Evolutionary conservation across 331 rosid genomes (phyloP).

Genomic region (Arachis monticola): DNA sequence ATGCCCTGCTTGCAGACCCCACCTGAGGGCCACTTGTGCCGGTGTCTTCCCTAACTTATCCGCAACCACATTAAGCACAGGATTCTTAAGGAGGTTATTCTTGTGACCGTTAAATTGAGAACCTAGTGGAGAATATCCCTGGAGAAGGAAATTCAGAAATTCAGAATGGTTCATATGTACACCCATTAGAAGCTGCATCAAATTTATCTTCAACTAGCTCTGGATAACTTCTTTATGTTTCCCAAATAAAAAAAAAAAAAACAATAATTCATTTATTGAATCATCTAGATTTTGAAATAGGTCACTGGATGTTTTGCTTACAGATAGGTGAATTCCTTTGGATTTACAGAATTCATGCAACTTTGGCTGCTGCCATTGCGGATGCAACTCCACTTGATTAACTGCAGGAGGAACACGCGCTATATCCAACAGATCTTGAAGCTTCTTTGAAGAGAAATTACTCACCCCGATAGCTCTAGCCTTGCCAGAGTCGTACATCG

Average conservation of each 20-base stretch:
- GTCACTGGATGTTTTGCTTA: slow-evolving; percentile 42
- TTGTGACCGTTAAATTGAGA: slow-evolving; percentile 46
- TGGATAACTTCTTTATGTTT: neutral
- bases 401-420: slow-evolving; percentile 76
- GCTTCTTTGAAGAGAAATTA: slow-evolving; percentile 83
- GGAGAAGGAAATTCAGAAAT: slow-evolving; percentile 23
- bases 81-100: slow-evolving; percentile 51
- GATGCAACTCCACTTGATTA: slow-evolving; percentile 78
- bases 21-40: slow-evolving; percentile 69
- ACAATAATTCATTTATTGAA: neutral
- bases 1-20: slow-evolving; percentile 78
- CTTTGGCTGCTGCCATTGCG: slow-evolving; percentile 65
- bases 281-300: neutral
- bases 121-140: slow-evolving; percentile 72
- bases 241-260: neutral
- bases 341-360: slow-evolving; percentile 66
- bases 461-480: slow-evolving; percentile 82
- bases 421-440: slow-evolving; percentile 55
- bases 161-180: neutral
- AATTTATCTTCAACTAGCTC: slow-evolving; percentile 7
- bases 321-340: slow-evolving; percentile 74
- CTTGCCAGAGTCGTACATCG: slow-evolving; percentile 66
- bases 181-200: neutral
- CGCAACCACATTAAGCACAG: slow-evolving; percentile 45
- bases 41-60: slow-evolving; percentile 65